Evolutionary conservation across 306 rosid species (phyloP).

Genomic region (Hippophae rhamnoides): DNA sequence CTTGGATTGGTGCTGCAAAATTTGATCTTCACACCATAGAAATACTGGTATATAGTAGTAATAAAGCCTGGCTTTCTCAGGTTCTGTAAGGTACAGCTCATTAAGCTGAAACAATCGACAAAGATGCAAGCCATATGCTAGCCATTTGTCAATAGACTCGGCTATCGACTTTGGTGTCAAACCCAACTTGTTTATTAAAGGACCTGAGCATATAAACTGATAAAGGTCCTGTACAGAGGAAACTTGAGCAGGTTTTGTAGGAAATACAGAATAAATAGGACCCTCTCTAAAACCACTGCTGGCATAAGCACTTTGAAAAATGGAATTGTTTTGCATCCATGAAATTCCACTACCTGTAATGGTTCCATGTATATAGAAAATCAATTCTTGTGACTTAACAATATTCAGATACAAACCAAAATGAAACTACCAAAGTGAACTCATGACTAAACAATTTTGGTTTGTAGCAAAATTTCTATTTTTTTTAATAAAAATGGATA

Average conservation of each 20-base stretch:
- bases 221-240: conserved; percentile 65
- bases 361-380: conserved; percentile 3
- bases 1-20: conserved; percentile 44
- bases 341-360: conserved; percentile 61
- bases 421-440: too few relatives aligned
- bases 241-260: conserved; percentile 55
- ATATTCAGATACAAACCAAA: too few relatives aligned
- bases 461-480: too few relatives aligned
- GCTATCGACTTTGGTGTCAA: conserved; percentile 46
- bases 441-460: too few relatives aligned
- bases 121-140: conserved; percentile 45
- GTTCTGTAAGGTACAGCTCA: conserved; percentile 51
- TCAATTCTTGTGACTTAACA: neutral
- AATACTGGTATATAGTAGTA: conserved; percentile 87
- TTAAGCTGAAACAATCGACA: conserved; percentile 65
- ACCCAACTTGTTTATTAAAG: conserved; percentile 56
- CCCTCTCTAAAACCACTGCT: conserved; percentile 27
- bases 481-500: too few relatives aligned
- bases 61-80: conserved; percentile 81
- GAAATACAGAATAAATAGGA: conserved; percentile 38
- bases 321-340: conserved; percentile 47
- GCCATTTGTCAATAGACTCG: conserved; percentile 75
- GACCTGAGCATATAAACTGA: conserved; percentile 78
- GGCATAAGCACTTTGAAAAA: conserved; percentile 6
- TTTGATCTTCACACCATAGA: conserved; percentile 82